Evolutionary conservation across 1,284 basidiomycete genomes (phyloP), one percentile per base, ranked within the genome.

Genomic region (Pterulicium gracile): DNA sequence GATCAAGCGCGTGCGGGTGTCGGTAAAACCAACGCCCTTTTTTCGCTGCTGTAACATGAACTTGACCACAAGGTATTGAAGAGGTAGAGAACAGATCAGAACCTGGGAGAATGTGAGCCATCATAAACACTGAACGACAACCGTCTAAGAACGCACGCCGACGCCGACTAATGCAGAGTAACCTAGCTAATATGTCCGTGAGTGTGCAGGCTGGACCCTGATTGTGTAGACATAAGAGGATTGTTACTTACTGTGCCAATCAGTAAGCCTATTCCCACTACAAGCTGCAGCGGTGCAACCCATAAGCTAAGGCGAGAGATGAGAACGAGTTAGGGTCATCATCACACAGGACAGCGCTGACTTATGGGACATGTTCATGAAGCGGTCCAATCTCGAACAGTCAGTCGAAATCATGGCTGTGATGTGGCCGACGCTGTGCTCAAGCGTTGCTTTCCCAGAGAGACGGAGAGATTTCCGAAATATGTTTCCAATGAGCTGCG

Each of bases 381-480:
- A 69, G 2, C 64, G 52, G 50, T 81, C 77, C 15, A 81, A 56
- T 42, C 75, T 63, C 4, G 71, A 66, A 1, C 76, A 60, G 55
- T 84, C 81, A 20, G 80, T 72, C 2, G 76, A 77, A 19, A 84
- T 80, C 70, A 85, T 77, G 0, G 81, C 85, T 4, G 79, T 84
- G 46, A 86, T 77, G 56, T 86, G 71, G 1, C 81, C 81, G 17
- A 75, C 73, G 24, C 69, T 74, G 51, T 83, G 72, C 49, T 78
- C 64, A 54, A 71, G 59, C 12, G 84, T 68, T 17, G 77, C 75
- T 42, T 78, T 73, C 7, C 79, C 79, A 23, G 78, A 82, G 4
- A 90, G 66, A 18, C 79, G 73, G 20, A 88, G 65, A 1, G 82
- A 78, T 56, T 87, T 85, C 20, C 79, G 72, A 59, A 86, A 86